Base-by-base conservation (phyloP, 768 basidiomycete genomes). In the Calocybe gangraenosa region DNA sequence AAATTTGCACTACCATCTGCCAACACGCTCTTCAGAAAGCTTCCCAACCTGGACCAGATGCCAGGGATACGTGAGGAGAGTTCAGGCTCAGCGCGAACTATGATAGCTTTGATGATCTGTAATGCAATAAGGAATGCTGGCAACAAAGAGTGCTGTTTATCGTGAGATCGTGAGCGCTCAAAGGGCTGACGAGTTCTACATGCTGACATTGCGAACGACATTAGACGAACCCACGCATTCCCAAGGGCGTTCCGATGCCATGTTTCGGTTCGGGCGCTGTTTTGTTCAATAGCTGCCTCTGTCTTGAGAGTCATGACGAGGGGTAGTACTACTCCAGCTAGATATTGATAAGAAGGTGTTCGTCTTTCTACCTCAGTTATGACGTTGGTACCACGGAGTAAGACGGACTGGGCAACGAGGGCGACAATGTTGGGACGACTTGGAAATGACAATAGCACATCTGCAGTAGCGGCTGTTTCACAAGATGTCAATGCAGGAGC, bases 51-150 rank as follows among this genome's bases (percentile, higher is more conserved):
- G 15, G 66, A 61, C 86, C 86, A 91, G 15, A 84, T 65, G 9
- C 76, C 78, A 13, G 79, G 75, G 8, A 82, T 55, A 25, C 68
- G 60, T 0, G 62, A 60, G 2, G 79, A 78, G 13, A 89, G 65
- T 37, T 86, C 85, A 15, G 69, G 65, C 38, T 76, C 76, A 0
- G 77, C 85, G 14, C 82, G 78, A 37, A 87, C 63, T 13, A 86
- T 52, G 51, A 88, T 74, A 22, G 78, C 64, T 55, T 89, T 89
- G 52, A 89, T 62, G 13, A 83, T 69, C 58, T 88, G 87, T 19
- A 89, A 55, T 0, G 78, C 76, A 0, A 78, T 65, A 39, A 78
- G 66, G 37, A 72, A 67, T 3, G 66, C 63, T 20, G 74, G 65
- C 33, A 75, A 56, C 18, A 70, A 65, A 28, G 65, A 59, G 21